These are phyloP conservation scores for Kwoniella sp. DNA, from an alignment of 768 basidiomycete genomes.

Conservation along the genomic window DNA sequence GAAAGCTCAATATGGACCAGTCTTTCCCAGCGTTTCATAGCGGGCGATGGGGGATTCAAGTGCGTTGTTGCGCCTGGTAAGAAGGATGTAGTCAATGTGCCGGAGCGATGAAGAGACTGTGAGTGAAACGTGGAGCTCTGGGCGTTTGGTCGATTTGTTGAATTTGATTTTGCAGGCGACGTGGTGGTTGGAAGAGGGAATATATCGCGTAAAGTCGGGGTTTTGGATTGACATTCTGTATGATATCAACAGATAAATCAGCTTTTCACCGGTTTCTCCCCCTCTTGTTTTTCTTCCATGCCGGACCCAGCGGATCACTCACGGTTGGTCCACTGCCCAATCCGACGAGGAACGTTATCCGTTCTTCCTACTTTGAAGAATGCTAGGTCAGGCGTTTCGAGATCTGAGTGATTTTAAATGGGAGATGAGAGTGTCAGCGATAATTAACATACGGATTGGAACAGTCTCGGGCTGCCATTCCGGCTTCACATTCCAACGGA, in stretches of 20 bases:
- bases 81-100: slow-evolving; percentile 20
- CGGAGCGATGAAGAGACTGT: slow-evolving; percentile 8
- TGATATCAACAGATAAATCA: background rate
- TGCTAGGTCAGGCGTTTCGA: slow-evolving; percentile 37
- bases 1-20: slow-evolving; percentile 55
- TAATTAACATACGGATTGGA: no score
- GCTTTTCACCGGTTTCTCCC: no score
- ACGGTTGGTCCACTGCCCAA: slow-evolving; percentile 53
- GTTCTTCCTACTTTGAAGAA: slow-evolving; percentile 55
- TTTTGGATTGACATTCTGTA: slow-evolving; percentile 48
- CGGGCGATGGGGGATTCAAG: slow-evolving; percentile 17
- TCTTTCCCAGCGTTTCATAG: slow-evolving; percentile 48
- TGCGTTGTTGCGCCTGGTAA: slow-evolving; percentile 41
- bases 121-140: no score
- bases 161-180: slow-evolving; percentile 7
- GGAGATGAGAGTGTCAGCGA: no score
- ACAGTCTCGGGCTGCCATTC: no score
- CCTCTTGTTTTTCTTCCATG: no score
- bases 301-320: slow-evolving; percentile 12
- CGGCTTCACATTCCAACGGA: no score
- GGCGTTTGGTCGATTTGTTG: background rate
- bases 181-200: slow-evolving; percentile 37
- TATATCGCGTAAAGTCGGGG: slow-evolving; percentile 50
- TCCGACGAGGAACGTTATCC: slow-evolving; percentile 52
- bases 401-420: slow-evolving; percentile 37